Conservation (phyloP, 2,329 filamentous ascomycete species). For the Paraphaeosphaeria minitans region DNA sequence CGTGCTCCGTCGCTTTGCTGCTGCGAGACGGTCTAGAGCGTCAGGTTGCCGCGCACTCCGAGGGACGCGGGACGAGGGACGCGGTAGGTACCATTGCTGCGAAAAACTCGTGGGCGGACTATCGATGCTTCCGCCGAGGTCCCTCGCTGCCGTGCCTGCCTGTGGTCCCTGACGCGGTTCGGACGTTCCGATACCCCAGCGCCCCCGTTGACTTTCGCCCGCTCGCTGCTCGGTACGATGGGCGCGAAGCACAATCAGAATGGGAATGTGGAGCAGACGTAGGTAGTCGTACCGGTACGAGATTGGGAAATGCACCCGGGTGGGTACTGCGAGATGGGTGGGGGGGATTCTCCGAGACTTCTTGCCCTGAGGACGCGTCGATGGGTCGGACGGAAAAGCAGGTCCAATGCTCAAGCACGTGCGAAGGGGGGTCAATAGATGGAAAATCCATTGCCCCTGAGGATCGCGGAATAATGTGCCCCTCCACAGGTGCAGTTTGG, state of each 20-base stretch:
- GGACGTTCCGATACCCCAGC: background rate
- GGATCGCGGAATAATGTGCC: too few species aligned
- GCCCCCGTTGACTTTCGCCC: too few species aligned
- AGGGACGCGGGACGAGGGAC: background rate
- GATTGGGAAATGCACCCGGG: background rate
- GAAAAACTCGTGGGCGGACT: conserved; percentile 5
- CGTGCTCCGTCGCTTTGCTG: background rate
- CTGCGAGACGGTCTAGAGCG: conserved; percentile 1
- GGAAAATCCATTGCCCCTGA: too few species aligned
- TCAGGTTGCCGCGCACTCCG: conserved; percentile 9
- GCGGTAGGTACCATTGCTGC: conserved; percentile 8
- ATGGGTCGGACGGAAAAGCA: too few species aligned
- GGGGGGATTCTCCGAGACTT: background rate
- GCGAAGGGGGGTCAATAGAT: too few species aligned
- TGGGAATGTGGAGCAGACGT: background rate
- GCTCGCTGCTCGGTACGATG: background rate
- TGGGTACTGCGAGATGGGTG: too few species aligned
- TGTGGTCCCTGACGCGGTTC: background rate
- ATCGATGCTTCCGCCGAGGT: conserved; percentile 15
- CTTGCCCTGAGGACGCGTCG: background rate
- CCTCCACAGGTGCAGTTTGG: too few species aligned
- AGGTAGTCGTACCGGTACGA: background rate
- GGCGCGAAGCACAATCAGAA: background rate
- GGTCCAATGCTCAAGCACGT: too few species aligned
- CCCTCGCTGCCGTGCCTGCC: too few species aligned